Evolutionary conservation across 148 eudicot species (phyloP), one percentile per base, ranked within the genome.

Genomic region (Spergularia bocconei): DNA sequence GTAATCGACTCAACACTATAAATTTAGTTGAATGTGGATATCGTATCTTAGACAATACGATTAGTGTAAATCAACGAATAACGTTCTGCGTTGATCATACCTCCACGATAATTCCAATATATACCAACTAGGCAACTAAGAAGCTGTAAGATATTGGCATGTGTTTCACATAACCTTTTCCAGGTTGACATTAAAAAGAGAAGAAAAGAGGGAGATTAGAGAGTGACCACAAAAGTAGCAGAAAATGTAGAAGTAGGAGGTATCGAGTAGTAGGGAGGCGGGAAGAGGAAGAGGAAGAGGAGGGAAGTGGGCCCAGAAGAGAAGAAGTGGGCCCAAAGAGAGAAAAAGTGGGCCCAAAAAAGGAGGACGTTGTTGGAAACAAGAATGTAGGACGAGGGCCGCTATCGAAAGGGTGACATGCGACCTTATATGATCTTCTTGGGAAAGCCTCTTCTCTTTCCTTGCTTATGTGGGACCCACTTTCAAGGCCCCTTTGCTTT

Each of bases 351-450:
- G 76, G 16, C 71, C 79, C 23, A 14, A 50, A 67, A 33, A 59
- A 16, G 48, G 65, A 20, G 67, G 83, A 77, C 79, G 79, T 79
- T 79, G 80, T 56, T 76, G 71, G 70, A 68, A 63, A 79, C 79
- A 71, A 79, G 77, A 77, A 69, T 79, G 81, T 83, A 76, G 87
- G 80, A 63, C 76, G 76, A 53, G 79, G 72, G 87, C 60, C 73
- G 57, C 77, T 73, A 14, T 85, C 87, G 54, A 44, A 85, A 79
- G 69, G 78, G 80, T 78, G 87, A 85, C 87, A 58, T 69, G 59
- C 72, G 79, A 85, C 87, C 87, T 84, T 77, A 78, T 77, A 73
- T 72, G 57, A 76, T 77, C 67, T 81, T 2, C 83, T 63, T 71
- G 20, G 66, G 68, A 59, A 65, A 72, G 33, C 54, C 48, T 58